Conservation (phyloP, 139 green algal species). For the Closterium sp. region DNA sequence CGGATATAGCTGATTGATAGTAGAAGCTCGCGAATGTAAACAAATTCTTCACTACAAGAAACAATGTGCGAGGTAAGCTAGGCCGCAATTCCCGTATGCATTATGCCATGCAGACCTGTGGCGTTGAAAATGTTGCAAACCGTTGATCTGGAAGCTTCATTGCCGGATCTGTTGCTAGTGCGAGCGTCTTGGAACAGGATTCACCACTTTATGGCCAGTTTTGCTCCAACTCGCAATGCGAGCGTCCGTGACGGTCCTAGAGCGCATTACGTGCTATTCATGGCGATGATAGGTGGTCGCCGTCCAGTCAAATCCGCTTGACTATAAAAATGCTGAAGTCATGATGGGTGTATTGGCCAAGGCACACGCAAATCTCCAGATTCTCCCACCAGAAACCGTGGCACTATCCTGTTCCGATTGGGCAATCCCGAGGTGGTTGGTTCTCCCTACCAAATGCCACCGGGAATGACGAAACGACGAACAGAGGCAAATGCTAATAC, state of each 20-base stretch:
- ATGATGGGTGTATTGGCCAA: too few species aligned
- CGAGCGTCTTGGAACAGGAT: background rate
- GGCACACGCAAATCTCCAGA: background rate
- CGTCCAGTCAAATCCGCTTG: too few species aligned
- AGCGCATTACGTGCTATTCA: background rate
- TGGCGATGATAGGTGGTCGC: too few species aligned
- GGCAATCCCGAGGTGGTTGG: background rate
- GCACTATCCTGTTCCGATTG: too few species aligned
- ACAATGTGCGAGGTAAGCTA: background rate
- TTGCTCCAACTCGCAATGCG: too few species aligned
- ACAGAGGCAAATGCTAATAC: too few species aligned
- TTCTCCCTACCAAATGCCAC: too few species aligned
- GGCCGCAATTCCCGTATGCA: background rate
- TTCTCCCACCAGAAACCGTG: background rate
- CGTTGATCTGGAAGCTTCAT: background rate
- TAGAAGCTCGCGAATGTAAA: background rate
- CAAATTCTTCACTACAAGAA: background rate
- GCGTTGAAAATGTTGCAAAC: background rate
- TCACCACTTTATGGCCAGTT: background rate
- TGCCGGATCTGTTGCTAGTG: background rate
- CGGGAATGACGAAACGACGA: too few species aligned
- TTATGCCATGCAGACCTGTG: background rate
- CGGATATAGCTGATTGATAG: background rate
- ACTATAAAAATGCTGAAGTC: too few species aligned
- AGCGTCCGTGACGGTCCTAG: background rate